These are phyloP conservation scores for Plantago major DNA, from an alignment of 257 asterid genomes.

Conservation along the genomic window DNA sequence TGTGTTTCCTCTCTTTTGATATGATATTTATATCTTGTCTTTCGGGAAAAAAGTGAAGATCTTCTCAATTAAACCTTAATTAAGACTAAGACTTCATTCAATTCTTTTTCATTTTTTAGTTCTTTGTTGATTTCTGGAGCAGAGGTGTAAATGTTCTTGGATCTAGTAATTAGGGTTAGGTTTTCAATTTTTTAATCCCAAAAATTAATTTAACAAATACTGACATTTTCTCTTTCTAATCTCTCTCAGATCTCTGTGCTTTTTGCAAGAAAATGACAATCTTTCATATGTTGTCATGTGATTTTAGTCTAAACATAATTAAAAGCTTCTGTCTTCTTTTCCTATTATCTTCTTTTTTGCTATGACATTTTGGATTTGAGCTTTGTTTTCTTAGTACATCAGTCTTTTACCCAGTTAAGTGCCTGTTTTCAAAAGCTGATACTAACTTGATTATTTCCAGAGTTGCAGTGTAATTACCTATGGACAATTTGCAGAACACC, in stretches of 20 bases:
- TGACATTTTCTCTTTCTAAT: conserved; percentile 5
- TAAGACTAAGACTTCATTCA: neutral
- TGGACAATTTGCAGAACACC: conserved; percentile 22
- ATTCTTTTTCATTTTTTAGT: neutral
- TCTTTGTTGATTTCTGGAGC: neutral
- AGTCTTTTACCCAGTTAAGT: conserved; percentile 32
- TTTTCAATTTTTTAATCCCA: neutral
- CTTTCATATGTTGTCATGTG: no score
- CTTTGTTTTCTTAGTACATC: conserved; percentile 6
- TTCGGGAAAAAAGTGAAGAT: no score
- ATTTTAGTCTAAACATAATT: no score
- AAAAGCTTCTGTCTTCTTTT: neutral
- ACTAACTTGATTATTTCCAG: conserved; percentile 13
- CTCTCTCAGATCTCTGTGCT: neutral
- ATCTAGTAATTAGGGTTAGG: conserved; percentile 6
- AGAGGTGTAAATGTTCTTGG: conserved; percentile 5
- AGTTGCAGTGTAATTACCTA: conserved; percentile 22
- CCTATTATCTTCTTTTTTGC: neutral
- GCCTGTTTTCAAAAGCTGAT: conserved; percentile 19
- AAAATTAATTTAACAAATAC: neutral
- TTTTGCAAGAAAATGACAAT: neutral
- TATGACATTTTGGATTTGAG: neutral
- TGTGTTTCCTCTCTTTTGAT: no score
- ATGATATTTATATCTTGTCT: no score
- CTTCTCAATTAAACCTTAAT: no score